Evolutionary conservation across 345 rosid species (phyloP).

Genomic region (Aurinia saxatilis): DNA sequence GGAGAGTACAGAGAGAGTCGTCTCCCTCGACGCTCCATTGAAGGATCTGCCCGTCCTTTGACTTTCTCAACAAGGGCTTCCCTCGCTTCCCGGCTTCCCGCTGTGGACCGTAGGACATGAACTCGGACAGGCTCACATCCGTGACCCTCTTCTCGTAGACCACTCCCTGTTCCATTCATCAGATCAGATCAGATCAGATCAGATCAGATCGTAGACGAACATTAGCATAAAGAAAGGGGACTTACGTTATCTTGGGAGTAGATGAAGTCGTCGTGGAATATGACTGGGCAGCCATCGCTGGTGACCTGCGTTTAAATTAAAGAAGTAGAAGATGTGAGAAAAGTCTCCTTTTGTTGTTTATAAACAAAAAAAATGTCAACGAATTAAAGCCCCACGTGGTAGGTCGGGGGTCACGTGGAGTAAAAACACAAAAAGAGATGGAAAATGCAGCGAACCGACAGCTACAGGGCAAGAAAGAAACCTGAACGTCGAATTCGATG

Average conservation of each 20-base stretch:
- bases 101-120: conserved; percentile 71
- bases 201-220: no score
- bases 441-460: conserved; percentile 5
- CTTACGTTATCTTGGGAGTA: conserved; percentile 67
- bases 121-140: conserved; percentile 58
- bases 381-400: conserved; percentile 8
- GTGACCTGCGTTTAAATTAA: conserved; percentile 62
- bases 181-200: no score
- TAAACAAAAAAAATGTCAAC: neutral
- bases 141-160: conserved; percentile 77
- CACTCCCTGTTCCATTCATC: conserved; percentile 70
- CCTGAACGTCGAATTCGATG: conserved; percentile 98
- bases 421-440: neutral
- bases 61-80: conserved; percentile 57
- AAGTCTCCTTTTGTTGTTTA: neutral
- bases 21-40: conserved; percentile 66
- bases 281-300: conserved; percentile 82
- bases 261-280: conserved; percentile 86
- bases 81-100: conserved; percentile 40
- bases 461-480: conserved; percentile 1
- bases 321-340: neutral
- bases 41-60: conserved; percentile 64
- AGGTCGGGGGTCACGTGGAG: conserved; percentile 23
- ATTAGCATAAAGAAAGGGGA: neutral
- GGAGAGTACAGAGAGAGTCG: conserved; percentile 67